These are phyloP conservation scores for Gossypium thurberi DNA, from an alignment of 345 rosid species.

Conservation along the genomic window DNA sequence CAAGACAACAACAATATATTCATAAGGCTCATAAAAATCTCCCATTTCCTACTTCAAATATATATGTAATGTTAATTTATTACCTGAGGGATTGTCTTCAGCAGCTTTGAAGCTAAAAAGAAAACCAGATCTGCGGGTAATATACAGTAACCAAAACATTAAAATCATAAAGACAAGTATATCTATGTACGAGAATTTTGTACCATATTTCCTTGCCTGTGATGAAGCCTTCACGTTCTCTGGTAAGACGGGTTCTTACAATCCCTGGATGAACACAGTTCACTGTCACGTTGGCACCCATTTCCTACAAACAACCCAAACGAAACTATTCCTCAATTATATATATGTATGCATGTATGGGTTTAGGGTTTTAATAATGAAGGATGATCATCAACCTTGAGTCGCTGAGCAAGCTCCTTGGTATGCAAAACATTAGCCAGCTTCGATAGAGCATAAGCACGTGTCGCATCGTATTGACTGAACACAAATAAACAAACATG, in stretches of 20 bases:
- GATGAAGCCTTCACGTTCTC: conserved; percentile 82
- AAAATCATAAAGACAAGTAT: too few species aligned
- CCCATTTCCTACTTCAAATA: too few species aligned
- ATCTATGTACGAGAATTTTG: too few species aligned
- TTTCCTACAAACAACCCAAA: conserved; percentile 50
- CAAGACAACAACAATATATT: neutral
- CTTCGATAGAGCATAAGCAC: conserved; percentile 98
- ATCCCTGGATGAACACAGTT: conserved; percentile 96
- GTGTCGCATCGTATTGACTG: conserved; percentile 87
- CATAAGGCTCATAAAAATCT: neutral
- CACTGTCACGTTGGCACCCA: conserved; percentile 71
- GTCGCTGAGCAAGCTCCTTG: conserved; percentile 72
- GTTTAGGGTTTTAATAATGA: neutral
- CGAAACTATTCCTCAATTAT: neutral
- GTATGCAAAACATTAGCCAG: conserved; percentile 96
- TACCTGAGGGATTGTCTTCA: conserved; percentile 93
- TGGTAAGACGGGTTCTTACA: conserved; percentile 78
- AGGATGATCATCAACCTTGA: conserved; percentile 41
- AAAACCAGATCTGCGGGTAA: conserved; percentile 58
- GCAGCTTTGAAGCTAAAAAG: conserved; percentile 72
- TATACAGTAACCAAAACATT: neutral
- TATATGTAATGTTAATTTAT: neutral
- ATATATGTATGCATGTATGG: too few species aligned
- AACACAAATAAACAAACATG: conserved; percentile 8
- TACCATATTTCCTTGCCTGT: conserved; percentile 41